These are phyloP conservation scores for Fraxinus anomala DNA, from an alignment of 257 asterid species.

Conservation along the genomic window DNA sequence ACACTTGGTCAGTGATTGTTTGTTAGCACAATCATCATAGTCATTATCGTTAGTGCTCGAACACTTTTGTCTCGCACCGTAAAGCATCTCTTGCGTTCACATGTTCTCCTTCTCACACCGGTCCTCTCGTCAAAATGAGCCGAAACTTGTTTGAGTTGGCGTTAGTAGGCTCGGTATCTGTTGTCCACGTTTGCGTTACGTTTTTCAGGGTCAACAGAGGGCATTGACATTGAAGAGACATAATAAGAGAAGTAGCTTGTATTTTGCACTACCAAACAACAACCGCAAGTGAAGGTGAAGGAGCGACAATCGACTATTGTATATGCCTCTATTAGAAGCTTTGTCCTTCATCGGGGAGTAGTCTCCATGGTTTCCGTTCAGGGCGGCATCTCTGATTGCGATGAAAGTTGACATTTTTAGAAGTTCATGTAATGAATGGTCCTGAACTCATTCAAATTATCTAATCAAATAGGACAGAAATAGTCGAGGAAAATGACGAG, in stretches of 20 bases:
- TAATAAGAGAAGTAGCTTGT: slow-evolving; percentile 42
- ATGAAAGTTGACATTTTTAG: slow-evolving; percentile 48
- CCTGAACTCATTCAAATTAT: slow-evolving; percentile 2
- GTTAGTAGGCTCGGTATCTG: no score
- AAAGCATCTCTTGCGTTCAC: no score
- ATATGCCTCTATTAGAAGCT: slow-evolving; percentile 54
- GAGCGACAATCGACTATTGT: slow-evolving; percentile 48
- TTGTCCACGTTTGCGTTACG: no score
- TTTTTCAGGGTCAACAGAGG: not conserved
- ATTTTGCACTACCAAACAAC: slow-evolving; percentile 43
- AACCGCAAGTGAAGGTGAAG: slow-evolving; percentile 51
- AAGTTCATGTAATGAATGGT: slow-evolving; percentile 10
- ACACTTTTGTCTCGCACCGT: no score
- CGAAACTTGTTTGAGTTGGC: no score
- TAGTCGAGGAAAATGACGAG: no score
- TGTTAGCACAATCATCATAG: no score
- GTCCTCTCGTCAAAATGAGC: no score
- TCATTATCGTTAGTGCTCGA: no score
- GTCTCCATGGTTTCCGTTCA: slow-evolving; percentile 44
- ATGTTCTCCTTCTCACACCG: no score
- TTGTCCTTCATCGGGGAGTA: slow-evolving; percentile 64
- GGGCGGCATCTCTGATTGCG: slow-evolving; percentile 49
- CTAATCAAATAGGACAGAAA: not conserved
- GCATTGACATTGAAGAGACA: slow-evolving; percentile 33
- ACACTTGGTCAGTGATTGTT: no score